Percentiles rank a stretch among this genome's conserved stretches.
These are phyloP conservation scores for Penicillium herquei DNA, from an alignment of 495 filamentous ascomycete genomes.

Conservation along the genomic window DNA sequence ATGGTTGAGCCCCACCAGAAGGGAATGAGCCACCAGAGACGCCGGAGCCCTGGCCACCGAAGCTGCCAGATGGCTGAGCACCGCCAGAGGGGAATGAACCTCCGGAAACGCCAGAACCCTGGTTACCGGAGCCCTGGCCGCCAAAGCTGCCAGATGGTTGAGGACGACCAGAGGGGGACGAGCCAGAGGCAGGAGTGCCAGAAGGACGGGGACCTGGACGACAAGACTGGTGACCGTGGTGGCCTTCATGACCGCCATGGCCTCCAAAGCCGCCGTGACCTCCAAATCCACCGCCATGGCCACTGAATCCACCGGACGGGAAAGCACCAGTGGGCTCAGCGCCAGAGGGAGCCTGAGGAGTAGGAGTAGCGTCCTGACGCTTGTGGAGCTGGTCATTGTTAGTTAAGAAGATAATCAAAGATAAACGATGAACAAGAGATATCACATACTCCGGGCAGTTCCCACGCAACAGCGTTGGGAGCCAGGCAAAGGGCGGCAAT, in stretches of 20 bases:
- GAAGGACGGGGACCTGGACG: neutral
- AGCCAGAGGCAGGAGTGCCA: neutral
- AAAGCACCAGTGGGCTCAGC: neutral
- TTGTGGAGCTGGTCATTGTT: slow-evolving; percentile 2
- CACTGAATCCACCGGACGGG: neutral
- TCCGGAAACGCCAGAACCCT: neutral
- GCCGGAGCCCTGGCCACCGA: neutral
- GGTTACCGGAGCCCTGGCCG: neutral
- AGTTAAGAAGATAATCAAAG: neutral
- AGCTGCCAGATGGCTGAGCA: neutral
- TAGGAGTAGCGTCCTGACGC: slow-evolving; percentile 10
- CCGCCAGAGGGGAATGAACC: slow-evolving; percentile 1
- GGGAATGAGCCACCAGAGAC: neutral
- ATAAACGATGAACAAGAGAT: too few relatives aligned
- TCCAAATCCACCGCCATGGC: neutral
- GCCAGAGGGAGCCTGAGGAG: slow-evolving; percentile 5
- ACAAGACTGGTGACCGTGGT: neutral
- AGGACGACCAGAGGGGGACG: neutral
- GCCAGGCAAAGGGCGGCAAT: slow-evolving; percentile 26
- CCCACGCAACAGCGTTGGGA: slow-evolving; percentile 21
- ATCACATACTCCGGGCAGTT: slow-evolving; percentile 11
- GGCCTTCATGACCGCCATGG: too few relatives aligned
- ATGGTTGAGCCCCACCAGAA: neutral
- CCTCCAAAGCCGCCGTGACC: neutral
- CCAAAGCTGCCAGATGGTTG: neutral